Conservation (phyloP, 345 rosid genomes). For the Lepidium africanum region DNA sequence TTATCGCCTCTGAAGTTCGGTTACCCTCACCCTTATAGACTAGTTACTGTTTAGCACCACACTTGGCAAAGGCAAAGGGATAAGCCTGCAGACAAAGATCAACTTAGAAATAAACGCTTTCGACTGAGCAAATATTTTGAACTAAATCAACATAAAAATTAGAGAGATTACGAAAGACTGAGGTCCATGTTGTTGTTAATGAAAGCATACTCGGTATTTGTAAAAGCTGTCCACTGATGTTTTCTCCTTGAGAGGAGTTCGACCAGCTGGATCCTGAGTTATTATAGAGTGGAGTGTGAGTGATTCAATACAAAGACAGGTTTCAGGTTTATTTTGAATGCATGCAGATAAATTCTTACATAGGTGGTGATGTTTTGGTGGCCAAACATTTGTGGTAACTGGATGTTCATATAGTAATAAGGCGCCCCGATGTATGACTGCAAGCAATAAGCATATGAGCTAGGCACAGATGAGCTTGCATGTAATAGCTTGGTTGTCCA, state of each 20-base stretch:
- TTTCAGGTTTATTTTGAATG: background rate
- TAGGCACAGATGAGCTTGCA: slow-evolving; percentile 5
- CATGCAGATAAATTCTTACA: slow-evolving; percentile 27
- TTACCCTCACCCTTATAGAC: slow-evolving; percentile 9
- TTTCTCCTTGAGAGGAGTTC: slow-evolving; percentile 7
- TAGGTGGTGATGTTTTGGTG: slow-evolving; percentile 16
- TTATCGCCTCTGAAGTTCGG: background rate
- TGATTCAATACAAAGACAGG: background rate
- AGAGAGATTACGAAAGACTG: background rate
- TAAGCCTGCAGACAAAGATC: slow-evolving; percentile 4
- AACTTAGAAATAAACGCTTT: background rate
- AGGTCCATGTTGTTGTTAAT: background rate
- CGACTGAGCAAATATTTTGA: background rate
- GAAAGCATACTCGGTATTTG: slow-evolving; percentile 13
- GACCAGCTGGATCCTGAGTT: slow-evolving; percentile 27
- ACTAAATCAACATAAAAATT: background rate
- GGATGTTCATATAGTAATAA: slow-evolving; percentile 21
- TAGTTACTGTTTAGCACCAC: slow-evolving; percentile 22
- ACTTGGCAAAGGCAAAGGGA: background rate
- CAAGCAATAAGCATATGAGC: slow-evolving; percentile 16
- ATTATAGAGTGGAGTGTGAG: background rate
- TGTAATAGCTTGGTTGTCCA: background rate
- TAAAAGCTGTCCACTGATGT: slow-evolving; percentile 4
- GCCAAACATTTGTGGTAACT: slow-evolving; percentile 12
- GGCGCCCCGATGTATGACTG: slow-evolving; percentile 17